A percentile compares a stretch with the other conserved stretches of the same genome.
These are phyloP conservation scores for Fagopyrum homotropicum DNA, from an alignment of 148 eudicot species.

Conservation along the genomic window DNA sequence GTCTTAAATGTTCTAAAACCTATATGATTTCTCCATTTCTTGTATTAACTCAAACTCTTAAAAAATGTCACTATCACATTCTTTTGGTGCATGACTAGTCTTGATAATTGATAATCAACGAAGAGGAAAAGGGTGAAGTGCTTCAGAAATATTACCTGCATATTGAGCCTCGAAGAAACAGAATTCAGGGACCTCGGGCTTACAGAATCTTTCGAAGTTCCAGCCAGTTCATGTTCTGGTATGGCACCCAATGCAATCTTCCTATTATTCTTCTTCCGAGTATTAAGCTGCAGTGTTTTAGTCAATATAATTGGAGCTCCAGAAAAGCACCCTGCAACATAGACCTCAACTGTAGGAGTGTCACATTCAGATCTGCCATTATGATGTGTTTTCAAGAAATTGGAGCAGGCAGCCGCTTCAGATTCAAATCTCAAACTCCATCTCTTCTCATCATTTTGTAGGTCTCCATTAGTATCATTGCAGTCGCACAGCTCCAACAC, in stretches of 20 bases:
- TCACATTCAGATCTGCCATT: constrained; percentile 29
- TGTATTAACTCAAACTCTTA: background rate
- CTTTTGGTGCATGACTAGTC: background rate
- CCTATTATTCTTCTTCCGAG: constrained; percentile 42
- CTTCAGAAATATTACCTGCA: constrained; percentile 37
- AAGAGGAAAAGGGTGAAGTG: background rate
- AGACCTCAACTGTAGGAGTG: constrained; percentile 49
- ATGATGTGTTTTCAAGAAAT: constrained; percentile 52
- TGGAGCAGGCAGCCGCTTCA: constrained; percentile 26
- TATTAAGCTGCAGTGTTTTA: constrained; percentile 46
- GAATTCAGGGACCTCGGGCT: background rate
- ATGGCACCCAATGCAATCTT: constrained; percentile 41
- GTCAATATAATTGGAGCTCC: constrained; percentile 58
- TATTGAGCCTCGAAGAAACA: constrained; percentile 24
- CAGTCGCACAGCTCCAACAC: constrained; percentile 39
- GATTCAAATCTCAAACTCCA: constrained; percentile 62
- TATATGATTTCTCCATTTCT: background rate
- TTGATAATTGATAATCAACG: background rate
- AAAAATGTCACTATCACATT: background rate
- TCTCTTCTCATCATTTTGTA: constrained; percentile 18
- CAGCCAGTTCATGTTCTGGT: constrained; percentile 43
- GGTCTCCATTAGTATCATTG: constrained; percentile 35
- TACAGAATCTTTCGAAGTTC: constrained; percentile 20
- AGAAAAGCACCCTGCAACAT: constrained; percentile 52
- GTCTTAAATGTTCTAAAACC: background rate